Conservation (phyloP, 257 asterid species). For the Oldenlandia corymbosa region DNA sequence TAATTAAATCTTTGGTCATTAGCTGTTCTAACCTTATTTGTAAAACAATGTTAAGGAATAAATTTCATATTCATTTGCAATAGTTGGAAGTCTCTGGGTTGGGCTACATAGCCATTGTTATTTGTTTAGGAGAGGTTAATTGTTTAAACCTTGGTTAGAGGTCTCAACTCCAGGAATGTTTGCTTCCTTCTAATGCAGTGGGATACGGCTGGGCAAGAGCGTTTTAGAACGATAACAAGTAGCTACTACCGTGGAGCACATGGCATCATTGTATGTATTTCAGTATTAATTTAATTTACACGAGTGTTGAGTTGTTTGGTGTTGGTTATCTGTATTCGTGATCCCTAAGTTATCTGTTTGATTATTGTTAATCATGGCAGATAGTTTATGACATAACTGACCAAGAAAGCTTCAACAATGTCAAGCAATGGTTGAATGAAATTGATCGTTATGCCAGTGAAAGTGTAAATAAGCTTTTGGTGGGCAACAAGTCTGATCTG, state of each 20-base stretch:
- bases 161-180: no score
- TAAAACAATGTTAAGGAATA: neutral
- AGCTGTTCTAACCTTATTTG: neutral
- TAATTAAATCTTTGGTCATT: neutral
- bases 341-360: slow-evolving; percentile 12
- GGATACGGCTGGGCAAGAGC: slow-evolving; percentile 97
- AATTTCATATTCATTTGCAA: no score
- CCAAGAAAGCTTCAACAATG: slow-evolving; percentile 76
- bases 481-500: slow-evolving; percentile 73
- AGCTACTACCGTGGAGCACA: slow-evolving; percentile 95
- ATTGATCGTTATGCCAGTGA: slow-evolving; percentile 86
- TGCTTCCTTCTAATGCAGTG: slow-evolving; percentile 65
- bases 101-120: no score
- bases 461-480: slow-evolving; percentile 73
- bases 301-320: slow-evolving; percentile 4
- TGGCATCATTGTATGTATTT: slow-evolving; percentile 66
- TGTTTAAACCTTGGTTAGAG: no score
- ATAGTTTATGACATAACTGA: slow-evolving; percentile 75
- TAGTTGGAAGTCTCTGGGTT: no score
- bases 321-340: neutral
- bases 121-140: no score
- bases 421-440: slow-evolving; percentile 82
- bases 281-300: neutral
- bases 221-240: slow-evolving; percentile 83
- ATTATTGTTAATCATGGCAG: slow-evolving; percentile 29